phyloP scores from a whole-genome alignment of 2,329 filamentous ascomycete genomes.

The Aspergillus sojae region DNA sequence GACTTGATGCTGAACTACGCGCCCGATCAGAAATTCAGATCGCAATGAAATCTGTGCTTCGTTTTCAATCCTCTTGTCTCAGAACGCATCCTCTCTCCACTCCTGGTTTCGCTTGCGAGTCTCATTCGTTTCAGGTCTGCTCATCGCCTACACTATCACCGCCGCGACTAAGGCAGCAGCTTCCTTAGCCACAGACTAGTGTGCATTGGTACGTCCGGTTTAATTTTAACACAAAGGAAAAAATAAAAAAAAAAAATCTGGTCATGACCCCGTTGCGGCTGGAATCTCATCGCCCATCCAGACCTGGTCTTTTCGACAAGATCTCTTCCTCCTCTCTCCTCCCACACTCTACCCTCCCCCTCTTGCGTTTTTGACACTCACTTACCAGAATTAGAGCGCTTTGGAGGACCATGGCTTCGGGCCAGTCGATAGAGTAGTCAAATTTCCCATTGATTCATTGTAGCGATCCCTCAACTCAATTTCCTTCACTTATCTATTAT shows the following conservation, averaged over 20 bases:
- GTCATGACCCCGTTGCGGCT: slow-evolving; percentile 9
- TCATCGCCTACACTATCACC: slow-evolving; percentile 11
- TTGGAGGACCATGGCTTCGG: neutral
- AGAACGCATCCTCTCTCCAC: slow-evolving; percentile 6
- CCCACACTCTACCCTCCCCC: neutral
- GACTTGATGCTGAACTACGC: neutral
- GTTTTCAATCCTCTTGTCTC: neutral
- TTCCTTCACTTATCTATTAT: slow-evolving; percentile 3
- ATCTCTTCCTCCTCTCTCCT: neutral
- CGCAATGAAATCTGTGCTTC: neutral
- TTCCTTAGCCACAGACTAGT: slow-evolving; percentile 18
- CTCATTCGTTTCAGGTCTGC: slow-evolving; percentile 18
- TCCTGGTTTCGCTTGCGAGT: slow-evolving; percentile 9
- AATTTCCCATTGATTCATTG: neutral
- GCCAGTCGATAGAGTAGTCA: neutral
- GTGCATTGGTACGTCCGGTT: slow-evolving; percentile 20
- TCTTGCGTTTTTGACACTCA: neutral
- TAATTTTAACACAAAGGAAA: slow-evolving; percentile 22
- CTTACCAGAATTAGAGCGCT: neutral
- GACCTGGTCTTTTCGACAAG: neutral
- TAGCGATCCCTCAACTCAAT: neutral
- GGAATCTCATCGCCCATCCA: slow-evolving; percentile 7
- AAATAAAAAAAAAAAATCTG: slow-evolving; percentile 11
- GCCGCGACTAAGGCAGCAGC: slow-evolving; percentile 9
- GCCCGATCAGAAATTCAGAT: neutral